Percentiles rank a stretch among this genome's conserved stretches.
phyloP scores from a whole-genome alignment of 345 rosid species.

The Populus pruinosa region DNA sequence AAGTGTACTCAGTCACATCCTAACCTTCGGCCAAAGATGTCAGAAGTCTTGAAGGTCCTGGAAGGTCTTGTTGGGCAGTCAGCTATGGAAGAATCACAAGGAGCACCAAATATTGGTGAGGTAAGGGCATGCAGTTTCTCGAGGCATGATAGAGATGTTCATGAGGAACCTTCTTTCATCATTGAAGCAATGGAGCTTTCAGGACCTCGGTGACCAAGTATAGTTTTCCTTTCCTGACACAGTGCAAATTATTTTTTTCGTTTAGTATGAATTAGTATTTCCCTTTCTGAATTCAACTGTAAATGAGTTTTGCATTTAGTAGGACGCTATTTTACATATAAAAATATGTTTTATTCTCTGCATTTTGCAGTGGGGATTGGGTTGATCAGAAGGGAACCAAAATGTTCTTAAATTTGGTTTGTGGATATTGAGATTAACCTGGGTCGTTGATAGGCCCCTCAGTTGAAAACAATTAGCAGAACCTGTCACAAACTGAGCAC shows the following conservation, averaged over 20 bases:
- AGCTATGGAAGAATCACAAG: constrained; percentile 44
- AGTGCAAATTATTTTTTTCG: background rate
- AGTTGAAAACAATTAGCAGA: background rate
- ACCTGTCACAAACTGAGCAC: background rate
- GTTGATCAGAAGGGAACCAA: background rate
- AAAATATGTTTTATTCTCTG: background rate
- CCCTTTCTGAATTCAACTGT: constrained; percentile 9
- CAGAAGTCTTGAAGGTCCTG: constrained; percentile 64
- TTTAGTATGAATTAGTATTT: background rate
- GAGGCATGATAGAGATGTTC: constrained; percentile 50
- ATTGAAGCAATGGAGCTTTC: constrained; percentile 96
- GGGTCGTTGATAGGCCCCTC: background rate
- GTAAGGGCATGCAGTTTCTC: constrained; percentile 51
- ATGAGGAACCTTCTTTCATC: constrained; percentile 74
- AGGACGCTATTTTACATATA: background rate
- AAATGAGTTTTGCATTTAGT: background rate
- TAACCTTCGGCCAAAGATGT: constrained; percentile 72
- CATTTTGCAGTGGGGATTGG: background rate
- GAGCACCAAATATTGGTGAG: constrained; percentile 37
- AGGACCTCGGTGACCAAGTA: constrained; percentile 66
- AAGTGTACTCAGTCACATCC: constrained; percentile 76
- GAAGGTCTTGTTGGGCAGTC: constrained; percentile 64
- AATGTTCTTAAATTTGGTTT: background rate
- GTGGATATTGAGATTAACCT: background rate
- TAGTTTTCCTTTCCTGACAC: background rate